Base-by-base conservation (phyloP, 192 early-diverging fungal genomes). In the Entomortierella beljakovae region DNA sequence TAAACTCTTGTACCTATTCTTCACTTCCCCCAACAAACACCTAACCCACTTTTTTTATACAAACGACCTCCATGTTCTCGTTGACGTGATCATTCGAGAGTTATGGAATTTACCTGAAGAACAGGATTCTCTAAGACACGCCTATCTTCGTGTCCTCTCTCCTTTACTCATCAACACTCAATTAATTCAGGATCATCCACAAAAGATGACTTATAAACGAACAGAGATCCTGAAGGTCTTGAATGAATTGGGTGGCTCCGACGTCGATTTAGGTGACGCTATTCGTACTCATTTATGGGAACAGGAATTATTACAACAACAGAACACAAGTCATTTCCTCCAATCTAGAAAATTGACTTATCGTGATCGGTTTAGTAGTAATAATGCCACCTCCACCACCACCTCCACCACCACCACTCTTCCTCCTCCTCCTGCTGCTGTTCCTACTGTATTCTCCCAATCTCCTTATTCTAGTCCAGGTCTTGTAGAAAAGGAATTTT, bases 41-140 rank as follows among this genome's bases (percentile, higher is more conserved):
- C 88, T 93, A 2, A 70, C 70, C 26, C 85, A 88, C n/a, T 90
- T 94, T 42, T 91, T 97, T 71, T 98, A 97, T 71, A 95, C 97
- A 16, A 98, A 98, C 65, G 97, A 98, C 74, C 84, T 97, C 51
- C 86, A 86, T 43, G 93, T 97, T 6, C 85, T 97, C 28, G 85
- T 96, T 11, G 97, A 98, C 74, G 92, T 97, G 3, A 83, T 94
- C 1, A 83, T 98, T 26, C 86, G 97, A 56, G 95, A 97, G 76
- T 77, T 94, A 16, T 85, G 89, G 70, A 85, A 95, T 68, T 77
- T 97, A 22, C 87, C 90, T 7, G 90, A 92, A 11, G 87, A 90
- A 42, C 71, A 87, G 56, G 91, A 90, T 54, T 64, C 86, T 81
- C 85, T 92, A 26, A 86, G 92, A 6, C 88, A 89, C 56, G 87